Conservation (phyloP, 2,329 filamentous ascomycete genomes). For the Rutstroemia sp. region DNA sequence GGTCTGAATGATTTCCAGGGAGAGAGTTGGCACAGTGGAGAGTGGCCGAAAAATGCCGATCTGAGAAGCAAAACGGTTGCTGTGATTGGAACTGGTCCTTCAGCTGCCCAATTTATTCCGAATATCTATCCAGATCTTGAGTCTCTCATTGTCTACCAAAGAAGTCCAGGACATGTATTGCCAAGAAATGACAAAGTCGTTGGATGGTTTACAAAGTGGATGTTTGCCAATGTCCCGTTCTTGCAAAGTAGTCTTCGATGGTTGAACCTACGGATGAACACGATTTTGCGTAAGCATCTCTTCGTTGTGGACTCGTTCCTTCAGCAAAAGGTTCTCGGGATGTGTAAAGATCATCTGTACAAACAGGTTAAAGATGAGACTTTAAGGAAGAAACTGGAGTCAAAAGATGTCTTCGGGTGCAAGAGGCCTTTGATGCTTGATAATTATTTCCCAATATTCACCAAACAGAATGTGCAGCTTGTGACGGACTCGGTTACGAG, state of each 20-base stretch:
- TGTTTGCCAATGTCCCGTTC: not conserved
- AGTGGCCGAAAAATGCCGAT: not conserved
- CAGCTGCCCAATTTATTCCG: conserved; percentile 2
- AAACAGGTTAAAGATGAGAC: not conserved
- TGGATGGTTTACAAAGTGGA: conserved; percentile 1
- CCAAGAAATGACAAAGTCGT: not conserved
- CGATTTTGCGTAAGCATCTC: not conserved
- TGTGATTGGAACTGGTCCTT: conserved; percentile 1
- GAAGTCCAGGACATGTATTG: not conserved
- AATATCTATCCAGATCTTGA: not conserved
- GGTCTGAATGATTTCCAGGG: not conserved
- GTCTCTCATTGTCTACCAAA: conserved; percentile 1
- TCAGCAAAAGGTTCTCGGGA: not conserved
- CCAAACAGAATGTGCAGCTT: not conserved
- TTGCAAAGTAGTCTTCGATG: not conserved
- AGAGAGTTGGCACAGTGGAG: not conserved
- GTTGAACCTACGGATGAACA: not conserved
- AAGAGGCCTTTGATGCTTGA: not conserved
- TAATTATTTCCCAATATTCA: not conserved
- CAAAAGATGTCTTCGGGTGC: not conserved
- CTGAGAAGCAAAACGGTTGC: not conserved
- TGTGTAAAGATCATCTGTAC: not conserved
- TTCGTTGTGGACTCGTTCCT: not conserved
- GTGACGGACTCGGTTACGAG: not conserved
- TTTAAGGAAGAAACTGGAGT: not conserved